phyloP scores from a whole-genome alignment of 371 early-diverging fungal genomes.

The Smittium mucronatum region DNA sequence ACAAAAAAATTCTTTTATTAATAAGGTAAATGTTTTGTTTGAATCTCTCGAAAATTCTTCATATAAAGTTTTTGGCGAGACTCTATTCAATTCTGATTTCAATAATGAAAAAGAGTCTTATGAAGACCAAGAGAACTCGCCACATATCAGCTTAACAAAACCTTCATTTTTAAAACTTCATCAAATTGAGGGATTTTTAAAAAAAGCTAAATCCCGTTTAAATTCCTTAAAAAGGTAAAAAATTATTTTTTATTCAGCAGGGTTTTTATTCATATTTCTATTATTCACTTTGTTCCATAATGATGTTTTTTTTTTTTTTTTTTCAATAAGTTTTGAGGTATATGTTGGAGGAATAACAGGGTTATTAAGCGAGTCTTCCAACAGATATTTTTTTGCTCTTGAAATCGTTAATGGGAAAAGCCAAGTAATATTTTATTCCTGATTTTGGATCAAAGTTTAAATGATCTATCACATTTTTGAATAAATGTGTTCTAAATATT shows the following conservation, averaged over 20 bases:
- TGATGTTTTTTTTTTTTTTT: no score
- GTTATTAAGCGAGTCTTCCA: not conserved
- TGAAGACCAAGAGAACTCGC: not conserved
- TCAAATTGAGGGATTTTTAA: not conserved
- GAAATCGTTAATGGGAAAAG: not conserved
- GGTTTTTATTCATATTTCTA: not conserved
- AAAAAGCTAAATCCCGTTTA: not conserved
- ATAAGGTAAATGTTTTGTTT: not conserved
- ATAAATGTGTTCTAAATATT: no score
- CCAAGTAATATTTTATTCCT: no score
- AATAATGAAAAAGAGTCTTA: not conserved
- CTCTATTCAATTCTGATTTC: not conserved
- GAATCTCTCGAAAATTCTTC: not conserved
- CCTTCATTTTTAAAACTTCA: not conserved
- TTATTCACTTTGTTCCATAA: no score
- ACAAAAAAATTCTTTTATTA: not conserved
- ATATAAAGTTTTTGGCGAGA: not conserved
- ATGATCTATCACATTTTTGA: no score
- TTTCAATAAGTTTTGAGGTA: not conserved
- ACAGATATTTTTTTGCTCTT: not conserved
- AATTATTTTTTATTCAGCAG: no score
- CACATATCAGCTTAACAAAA: not conserved
- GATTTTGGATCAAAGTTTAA: no score
- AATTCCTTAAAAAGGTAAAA: not conserved
- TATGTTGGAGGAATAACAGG: not conserved